Base-by-base conservation (phyloP, 1,284 basidiomycete species). In the Papiliotrema fonsecae region DNA sequence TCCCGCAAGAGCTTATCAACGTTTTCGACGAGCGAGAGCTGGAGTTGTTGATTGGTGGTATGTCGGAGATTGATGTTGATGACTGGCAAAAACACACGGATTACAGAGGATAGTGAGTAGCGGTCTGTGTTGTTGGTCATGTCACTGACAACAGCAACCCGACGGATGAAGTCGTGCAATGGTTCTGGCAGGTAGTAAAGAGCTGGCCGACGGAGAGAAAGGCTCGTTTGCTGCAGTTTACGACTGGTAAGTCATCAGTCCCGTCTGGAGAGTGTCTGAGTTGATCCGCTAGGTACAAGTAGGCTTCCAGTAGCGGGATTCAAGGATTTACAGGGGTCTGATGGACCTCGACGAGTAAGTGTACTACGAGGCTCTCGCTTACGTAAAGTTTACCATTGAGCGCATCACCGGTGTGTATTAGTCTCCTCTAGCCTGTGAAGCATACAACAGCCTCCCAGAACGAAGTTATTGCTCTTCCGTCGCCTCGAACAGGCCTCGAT, bases 121-220 rank as follows among this genome's bases (percentile, higher is more conserved):
- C 25, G 32, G 61, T 51, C 60, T 47, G n/a, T 10, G 22, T 14
- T 42, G 30, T n/a, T 39, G 40, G 28, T 19, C 10, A 19, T 18
- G 37, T n/a, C 18, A 31, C 68, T 89, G 87, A 66, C 82, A 85
- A 11, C 30, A 65, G 62, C 65, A 73, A 72, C 64, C 73, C 72
- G 22, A 65, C 65, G 10, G 90, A 94, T 72, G 86, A 93, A 71
- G 94, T 98, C 52, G 90, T 99, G 57, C 90, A 97, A 71, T 98
- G 96, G 96, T 99, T 99, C 82, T 99, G 96, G 96, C 87, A 97
- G 77, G 93, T 90, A 65, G 88, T 98, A 50, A 84, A 88, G 49
- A 85, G 85, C 45, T 98, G 94, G 94, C 92, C 94, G 6, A 80
- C 91, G 0, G 96, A 98, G 76, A 85, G 91, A 72, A 97, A 97